Percentiles rank a stretch among this genome's conserved stretches.
phyloP scores from a whole-genome alignment of 768 basidiomycete species.

The Scleroderma bovista region DNA sequence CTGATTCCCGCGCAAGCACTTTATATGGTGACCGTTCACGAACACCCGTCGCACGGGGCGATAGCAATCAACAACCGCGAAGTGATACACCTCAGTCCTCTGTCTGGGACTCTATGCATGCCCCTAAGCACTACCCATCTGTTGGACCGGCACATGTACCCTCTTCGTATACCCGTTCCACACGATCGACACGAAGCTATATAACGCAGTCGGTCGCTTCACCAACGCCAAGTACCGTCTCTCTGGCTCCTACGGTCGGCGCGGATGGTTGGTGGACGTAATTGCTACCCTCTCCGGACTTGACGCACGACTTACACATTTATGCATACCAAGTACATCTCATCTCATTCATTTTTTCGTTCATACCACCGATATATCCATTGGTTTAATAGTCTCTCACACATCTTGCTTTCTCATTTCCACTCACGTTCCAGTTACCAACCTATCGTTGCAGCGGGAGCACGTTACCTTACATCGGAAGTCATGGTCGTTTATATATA shows the following conservation, averaged over 20 bases:
- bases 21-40: constrained; percentile 45
- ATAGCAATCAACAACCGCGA: constrained; percentile 20
- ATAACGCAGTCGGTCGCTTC: constrained; percentile 39
- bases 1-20: constrained; percentile 73
- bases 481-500: constrained; percentile 25
- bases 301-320: no score
- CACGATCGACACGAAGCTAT: constrained; percentile 10
- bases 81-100: constrained; percentile 51
- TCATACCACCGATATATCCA: background rate
- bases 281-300: background rate
- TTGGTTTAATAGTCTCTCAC: background rate
- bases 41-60: constrained; percentile 43
- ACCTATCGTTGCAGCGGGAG: background rate
- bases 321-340: constrained; percentile 1
- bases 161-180: background rate
- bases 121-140: constrained; percentile 28
- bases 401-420: background rate
- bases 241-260: constrained; percentile 61
- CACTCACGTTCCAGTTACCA: background rate
- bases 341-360: background rate
- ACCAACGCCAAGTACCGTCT: constrained; percentile 74
- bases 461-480: background rate
- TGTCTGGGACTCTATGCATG: constrained; percentile 72
- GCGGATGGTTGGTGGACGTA: constrained; percentile 71
- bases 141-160: constrained; percentile 7